Evolutionary conservation across 305 asterid genomes (phyloP), one percentile per base, ranked within the genome.

Genomic region (Fraxinus floribunda): DNA sequence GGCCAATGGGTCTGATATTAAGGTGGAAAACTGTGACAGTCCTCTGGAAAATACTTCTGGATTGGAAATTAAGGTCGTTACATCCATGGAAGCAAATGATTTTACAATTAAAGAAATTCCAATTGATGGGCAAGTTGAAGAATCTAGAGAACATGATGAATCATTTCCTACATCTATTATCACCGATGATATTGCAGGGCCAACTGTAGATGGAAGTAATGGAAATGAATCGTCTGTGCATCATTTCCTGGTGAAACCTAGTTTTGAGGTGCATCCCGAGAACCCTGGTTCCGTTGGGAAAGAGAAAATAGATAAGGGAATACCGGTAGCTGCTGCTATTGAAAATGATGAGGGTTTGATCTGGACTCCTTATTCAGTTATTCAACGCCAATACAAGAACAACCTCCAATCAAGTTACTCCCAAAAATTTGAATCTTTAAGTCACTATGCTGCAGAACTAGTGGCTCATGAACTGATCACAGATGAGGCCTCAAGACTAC

Each of bases 291-390:
- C 86, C 55, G 38, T 81, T 77, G 78, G 52, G 76, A 88, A 83
- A 83, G 74, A 80, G 85, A 89, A 88, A 80, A 79, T 81, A 4
- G 88, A 88, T 36, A 85, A 86, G 83, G 83, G 71, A 55, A 84
- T 84, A 83, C 82, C 92, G 2, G 71, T 88, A 76, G 84, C 88
- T 84, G 79, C 86, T 10, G 90, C 86, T 49, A 49, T 36, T 38
- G 93, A 82, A 81, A 86, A 89, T 68, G 92, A 86, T 22, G 87
- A 89, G 81, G 88, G 83, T 64, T 90, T 95, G 94, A 86, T 94
- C 26, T 96, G 99, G 98, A 88, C 90, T 24, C 94, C 97, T 5
- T 91, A 93, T 83, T n/a, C 90, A 2, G 97, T 91, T 84, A 92
- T 96, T 81, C 88, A 84, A 7, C 86, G 83, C n/a, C 90, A 91